Conservation (phyloP, 1,284 basidiomycete species). For the Leccinum fallax region DNA sequence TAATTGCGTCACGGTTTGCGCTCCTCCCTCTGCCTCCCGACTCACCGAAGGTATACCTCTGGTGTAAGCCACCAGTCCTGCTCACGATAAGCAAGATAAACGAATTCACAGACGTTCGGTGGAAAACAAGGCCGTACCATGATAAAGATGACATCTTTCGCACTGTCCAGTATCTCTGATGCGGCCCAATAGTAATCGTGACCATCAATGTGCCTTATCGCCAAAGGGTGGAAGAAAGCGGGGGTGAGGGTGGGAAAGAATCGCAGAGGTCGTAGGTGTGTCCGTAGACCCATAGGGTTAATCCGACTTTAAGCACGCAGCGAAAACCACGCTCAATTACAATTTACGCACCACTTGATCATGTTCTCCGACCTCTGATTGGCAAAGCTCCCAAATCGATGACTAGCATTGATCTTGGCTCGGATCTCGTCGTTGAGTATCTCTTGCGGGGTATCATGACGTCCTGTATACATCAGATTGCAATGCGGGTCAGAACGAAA, state of each 20-base stretch:
- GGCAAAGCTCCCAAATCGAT: constrained; percentile 88
- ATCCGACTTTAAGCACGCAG: background rate
- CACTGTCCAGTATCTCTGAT: constrained; percentile 83
- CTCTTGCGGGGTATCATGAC: constrained; percentile 79
- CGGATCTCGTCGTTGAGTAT: constrained; percentile 65
- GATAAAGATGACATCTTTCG: constrained; percentile 79
- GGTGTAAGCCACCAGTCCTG: constrained; percentile 93
- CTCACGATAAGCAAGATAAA: constrained; percentile 9
- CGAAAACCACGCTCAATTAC: background rate
- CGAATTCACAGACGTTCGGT: background rate
- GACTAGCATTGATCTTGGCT: constrained; percentile 71
- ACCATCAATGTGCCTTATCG: constrained; percentile 79
- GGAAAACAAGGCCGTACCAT: constrained; percentile 44
- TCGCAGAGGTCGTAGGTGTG: background rate
- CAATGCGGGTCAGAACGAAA: background rate
- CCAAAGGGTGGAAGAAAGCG: background rate
- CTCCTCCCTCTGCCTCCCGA: background rate
- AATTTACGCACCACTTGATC: constrained; percentile 74
- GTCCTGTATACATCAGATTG: constrained; percentile 40
- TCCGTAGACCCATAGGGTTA: background rate
- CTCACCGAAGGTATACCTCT: constrained; percentile 75
- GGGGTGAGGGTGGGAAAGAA: background rate
- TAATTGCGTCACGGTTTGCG: background rate
- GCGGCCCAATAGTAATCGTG: constrained; percentile 95
- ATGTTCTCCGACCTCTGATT: constrained; percentile 66